Evolutionary conservation across 129 eudicot genomes (phyloP), one percentile per base, ranked within the genome.

Genomic region (Calendula officinalis): DNA sequence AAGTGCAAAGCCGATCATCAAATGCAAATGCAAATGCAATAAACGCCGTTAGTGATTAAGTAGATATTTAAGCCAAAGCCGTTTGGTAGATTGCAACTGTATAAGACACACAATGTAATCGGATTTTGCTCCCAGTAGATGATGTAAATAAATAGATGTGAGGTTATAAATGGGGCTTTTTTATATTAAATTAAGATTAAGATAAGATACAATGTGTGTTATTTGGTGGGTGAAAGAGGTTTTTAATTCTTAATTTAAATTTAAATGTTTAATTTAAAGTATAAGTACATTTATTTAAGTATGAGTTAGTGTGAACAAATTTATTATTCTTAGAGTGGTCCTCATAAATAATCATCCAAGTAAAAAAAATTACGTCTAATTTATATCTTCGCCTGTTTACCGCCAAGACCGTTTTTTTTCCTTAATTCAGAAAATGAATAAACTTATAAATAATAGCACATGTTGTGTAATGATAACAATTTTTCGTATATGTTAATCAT

Each of bases 1-100:
- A 82, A 77, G 86, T 84, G 1, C 86, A 84, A 71, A 80, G 91
- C 77, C 82, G 75, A 69, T 71, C 83, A 5, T 44, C 60, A 74
- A 72, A 56, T 72, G 66, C 12, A 67, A 57, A 35, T 22, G 30
- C 30, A 22, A 22, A 22, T 22, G 30, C 30, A 22, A 22, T 41
- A 71, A 66, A 57, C 68, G 50, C 80, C 67, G 64, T 58, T 71
- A 66, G 50, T 79, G 70, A 85, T 60, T 62, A 80, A 68, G 27
- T 76, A 63, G 48, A 45, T 32, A 36, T 3, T 37, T 40, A 30
- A n/a, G 61, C 72, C 47, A 27, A 15, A 71, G 59, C 66, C 60
- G 72, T 49, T 56, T 65, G 50, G 47, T 48, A 6, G 16, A 37
- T 38, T 8, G 14, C 36, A 64, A 6, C 36, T 35, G 35, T n/a